These are phyloP conservation scores for Chlamydomonas asymmetrica DNA, from an alignment of 139 green algal species.

Conservation along the genomic window DNA sequence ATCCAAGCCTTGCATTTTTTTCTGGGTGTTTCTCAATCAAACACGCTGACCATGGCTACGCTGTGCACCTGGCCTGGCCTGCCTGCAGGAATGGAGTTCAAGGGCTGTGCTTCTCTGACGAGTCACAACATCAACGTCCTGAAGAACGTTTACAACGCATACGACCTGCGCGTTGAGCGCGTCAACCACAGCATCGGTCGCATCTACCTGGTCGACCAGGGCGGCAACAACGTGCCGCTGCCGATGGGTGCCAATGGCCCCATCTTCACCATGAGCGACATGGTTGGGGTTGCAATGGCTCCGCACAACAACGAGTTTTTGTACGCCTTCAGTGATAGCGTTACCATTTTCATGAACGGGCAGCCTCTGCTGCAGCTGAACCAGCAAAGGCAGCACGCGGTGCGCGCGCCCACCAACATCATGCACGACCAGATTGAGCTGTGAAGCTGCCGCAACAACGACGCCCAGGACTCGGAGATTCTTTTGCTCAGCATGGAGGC, in stretches of 20 bases:
- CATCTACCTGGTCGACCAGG: slow-evolving; percentile 2
- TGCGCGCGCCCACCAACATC: no score
- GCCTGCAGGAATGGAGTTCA: slow-evolving; percentile 12
- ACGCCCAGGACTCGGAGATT: no score
- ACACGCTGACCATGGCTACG: no score
- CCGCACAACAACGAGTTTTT: not conserved
- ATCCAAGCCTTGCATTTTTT: no score
- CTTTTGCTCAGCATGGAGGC: no score
- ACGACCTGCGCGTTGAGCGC: not conserved
- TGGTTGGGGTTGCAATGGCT: not conserved
- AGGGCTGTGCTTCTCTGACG: not conserved
- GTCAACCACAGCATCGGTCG: slow-evolving; percentile 5
- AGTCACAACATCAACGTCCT: slow-evolving; percentile 11
- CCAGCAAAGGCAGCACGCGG: no score
- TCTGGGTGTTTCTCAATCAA: no score
- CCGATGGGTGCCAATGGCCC: not conserved
- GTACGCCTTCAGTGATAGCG: not conserved
- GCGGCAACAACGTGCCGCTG: not conserved
- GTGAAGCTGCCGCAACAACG: no score
- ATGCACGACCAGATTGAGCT: no score
- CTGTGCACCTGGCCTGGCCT: no score
- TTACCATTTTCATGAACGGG: not conserved
- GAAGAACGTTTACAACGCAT: not conserved
- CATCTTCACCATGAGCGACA: not conserved
- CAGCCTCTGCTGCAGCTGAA: no score